Base-by-base conservation (phyloP, 768 basidiomycete species). In the Mycena filopes region DNA sequence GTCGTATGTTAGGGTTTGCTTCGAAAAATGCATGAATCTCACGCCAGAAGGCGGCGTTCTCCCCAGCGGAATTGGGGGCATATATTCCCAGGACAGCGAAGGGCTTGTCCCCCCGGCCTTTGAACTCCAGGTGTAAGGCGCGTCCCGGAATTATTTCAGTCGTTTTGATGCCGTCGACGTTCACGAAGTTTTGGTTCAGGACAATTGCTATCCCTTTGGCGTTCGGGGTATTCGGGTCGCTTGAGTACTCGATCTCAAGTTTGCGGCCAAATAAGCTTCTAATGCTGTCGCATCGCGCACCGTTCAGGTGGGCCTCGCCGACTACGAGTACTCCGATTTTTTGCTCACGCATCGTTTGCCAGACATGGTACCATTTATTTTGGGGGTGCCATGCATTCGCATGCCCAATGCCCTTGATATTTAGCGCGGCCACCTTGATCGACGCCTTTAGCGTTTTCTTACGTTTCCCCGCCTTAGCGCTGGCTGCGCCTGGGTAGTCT, bases 41-140 rank as follows among this genome's bases (percentile, higher is more conserved):
- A 23, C 63, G 33, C 77, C 76, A 81, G 71, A 82, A 81, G 0
- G 59, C 18, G 2, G 49, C 56, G 29, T 82, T 79, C 21, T 75
- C 70, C 0, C 23, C 25, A 1, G 53, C 33, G 31, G 63, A 54
- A 55, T 80, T 81, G 0, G 80, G 82, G 3, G 81, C 74, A 38
- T 82, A 82, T 0, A 82, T 53, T 3, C 71, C 76, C 0, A 82
- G 68, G 0, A 82, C 63, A 1, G 42, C 54, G 0, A 82, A 23
- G 26, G 56, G 26, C 1, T 60, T 47, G 0, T 69, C 47, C 23
- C 72, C 65, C 74, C 73, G 51, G 3, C 26, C 73, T 7, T 54
- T 29, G 0, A 68, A 55, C 13, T 64, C 46, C 2, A 57, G 1
- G 0, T 47, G 21, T n/a, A 57, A 21, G 10, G 55, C 63, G 18